Conservation (phyloP, 305 asterid genomes). For the Fraxinus baroniana region DNA sequence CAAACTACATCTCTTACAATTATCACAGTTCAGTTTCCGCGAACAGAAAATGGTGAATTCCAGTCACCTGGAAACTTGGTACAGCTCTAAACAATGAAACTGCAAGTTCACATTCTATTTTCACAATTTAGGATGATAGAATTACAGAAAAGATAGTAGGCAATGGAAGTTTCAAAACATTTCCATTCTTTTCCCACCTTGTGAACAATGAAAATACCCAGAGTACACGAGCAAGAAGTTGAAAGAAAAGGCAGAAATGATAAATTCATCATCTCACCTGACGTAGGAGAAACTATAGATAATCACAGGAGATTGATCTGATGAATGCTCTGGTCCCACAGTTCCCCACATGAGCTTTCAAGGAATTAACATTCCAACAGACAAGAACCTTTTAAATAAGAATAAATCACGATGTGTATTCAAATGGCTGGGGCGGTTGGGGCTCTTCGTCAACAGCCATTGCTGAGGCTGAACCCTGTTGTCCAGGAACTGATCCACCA, state of each 20-base stretch:
- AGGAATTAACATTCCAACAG: background rate
- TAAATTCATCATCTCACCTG: background rate
- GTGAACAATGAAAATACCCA: background rate
- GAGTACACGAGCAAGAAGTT: background rate
- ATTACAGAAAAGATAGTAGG: background rate
- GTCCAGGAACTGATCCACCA: constrained; percentile 58
- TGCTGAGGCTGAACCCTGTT: constrained; percentile 59
- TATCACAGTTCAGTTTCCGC: background rate
- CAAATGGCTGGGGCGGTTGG: constrained; percentile 91
- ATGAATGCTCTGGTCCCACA: background rate
- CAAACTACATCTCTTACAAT: background rate
- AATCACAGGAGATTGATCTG: background rate
- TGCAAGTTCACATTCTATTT: background rate
- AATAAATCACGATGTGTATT: constrained; percentile 60
- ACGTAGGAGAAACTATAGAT: background rate
- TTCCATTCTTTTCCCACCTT: background rate
- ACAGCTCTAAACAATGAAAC: background rate
- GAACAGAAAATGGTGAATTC: background rate
- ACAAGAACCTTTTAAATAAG: background rate
- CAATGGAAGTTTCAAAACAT: background rate
- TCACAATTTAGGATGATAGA: background rate
- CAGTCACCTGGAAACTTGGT: background rate
- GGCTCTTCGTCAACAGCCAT: constrained; percentile 99
- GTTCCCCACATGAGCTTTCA: background rate
- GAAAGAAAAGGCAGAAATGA: background rate